phyloP scores from a whole-genome alignment of 352 stramenopile genomes.

The Saprolegnia diclina region DNA sequence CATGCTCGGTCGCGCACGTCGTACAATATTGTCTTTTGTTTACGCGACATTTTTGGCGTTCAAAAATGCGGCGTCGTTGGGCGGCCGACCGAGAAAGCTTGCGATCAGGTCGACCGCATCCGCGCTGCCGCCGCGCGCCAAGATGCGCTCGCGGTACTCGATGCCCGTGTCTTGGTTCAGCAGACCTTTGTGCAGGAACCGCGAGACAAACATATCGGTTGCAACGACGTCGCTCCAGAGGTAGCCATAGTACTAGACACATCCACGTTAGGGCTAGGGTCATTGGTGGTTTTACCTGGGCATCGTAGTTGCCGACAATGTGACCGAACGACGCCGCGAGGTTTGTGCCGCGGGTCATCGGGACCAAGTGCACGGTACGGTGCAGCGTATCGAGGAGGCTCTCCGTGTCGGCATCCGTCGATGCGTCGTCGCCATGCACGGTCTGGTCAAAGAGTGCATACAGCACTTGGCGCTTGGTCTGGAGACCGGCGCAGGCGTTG shows the following conservation, averaged over 20 bases:
- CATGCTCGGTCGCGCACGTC: too few species aligned
- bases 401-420: conserved; percentile 76
- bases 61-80: conserved; percentile 78
- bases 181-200: conserved; percentile 79
- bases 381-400: conserved; percentile 76
- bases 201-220: conserved; percentile 86
- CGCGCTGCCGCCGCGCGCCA: conserved; percentile 73
- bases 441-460: conserved; percentile 81
- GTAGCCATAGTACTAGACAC: conserved; percentile 76
- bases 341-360: conserved; percentile 81
- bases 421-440: conserved; percentile 76
- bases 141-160: conserved; percentile 80
- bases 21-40: neutral
- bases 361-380: conserved; percentile 80
- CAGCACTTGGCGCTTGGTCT: conserved; percentile 78
- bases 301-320: conserved; percentile 68
- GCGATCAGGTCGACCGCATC: conserved; percentile 74
- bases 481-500: conserved; percentile 73
- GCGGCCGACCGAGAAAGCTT: conserved; percentile 72
- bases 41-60: conserved; percentile 58
- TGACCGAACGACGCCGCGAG: conserved; percentile 82
- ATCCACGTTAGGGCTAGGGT: conserved; percentile 11
- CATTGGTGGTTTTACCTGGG: conserved; percentile 31
- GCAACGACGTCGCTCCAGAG: conserved; percentile 88
- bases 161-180: conserved; percentile 77